phyloP scores from a whole-genome alignment of 768 basidiomycete species.

The Sarcodon aspratus region DNA sequence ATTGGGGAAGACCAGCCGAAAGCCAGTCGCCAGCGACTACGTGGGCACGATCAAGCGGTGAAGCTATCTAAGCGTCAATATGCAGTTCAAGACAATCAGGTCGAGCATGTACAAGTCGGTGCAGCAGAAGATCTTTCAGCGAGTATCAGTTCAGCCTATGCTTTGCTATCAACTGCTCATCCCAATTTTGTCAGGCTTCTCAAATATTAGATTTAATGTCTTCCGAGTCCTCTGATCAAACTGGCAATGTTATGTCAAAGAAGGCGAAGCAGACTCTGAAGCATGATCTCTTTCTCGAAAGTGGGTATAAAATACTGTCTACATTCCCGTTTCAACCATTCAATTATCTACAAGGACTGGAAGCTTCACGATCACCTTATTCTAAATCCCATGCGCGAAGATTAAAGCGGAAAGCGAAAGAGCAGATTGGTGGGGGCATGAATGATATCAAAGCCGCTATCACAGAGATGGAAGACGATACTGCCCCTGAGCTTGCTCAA shows the following conservation, averaged over 20 bases:
- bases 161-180: conserved; percentile 6
- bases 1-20: conserved; percentile 12
- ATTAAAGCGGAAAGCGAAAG: conserved; percentile 54
- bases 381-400: conserved; percentile 67
- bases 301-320: conserved; percentile 22
- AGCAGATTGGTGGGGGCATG: conserved; percentile 23
- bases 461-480: conserved; percentile 35
- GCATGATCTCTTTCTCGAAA: conserved; percentile 57
- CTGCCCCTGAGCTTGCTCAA: conserved; percentile 7
- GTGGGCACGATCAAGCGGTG: conserved; percentile 40
- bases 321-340: neutral
- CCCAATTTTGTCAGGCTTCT: conserved; percentile 21
- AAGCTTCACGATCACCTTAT: conserved; percentile 37
- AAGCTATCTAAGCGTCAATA: conserved; percentile 36
- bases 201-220: conserved; percentile 30
- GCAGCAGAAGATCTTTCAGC: conserved; percentile 30
- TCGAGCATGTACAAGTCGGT: conserved; percentile 37
- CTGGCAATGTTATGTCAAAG: conserved; percentile 30
- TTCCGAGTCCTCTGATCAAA: conserved; percentile 11
- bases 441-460: conserved; percentile 34
- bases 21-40: conserved; percentile 28
- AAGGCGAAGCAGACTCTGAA: conserved; percentile 58
- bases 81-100: conserved; percentile 35
- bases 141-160: neutral
- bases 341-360: conserved; percentile 29